Conservation (phyloP, 352 stramenopile genomes). For the Aphanomyces invadans region DNA sequence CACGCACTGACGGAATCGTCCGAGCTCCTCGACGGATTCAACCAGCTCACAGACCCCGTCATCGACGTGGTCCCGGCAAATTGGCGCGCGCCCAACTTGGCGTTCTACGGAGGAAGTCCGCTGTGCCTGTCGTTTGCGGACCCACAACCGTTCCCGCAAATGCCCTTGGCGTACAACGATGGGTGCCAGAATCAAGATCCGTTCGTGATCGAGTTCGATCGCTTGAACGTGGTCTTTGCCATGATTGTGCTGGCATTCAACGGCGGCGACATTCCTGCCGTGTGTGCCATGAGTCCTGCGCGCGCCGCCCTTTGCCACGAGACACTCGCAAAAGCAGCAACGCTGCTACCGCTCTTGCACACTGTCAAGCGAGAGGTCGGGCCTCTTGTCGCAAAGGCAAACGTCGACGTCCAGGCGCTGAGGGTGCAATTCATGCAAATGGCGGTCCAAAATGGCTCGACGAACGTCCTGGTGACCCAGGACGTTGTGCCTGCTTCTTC, state of each 20-base stretch:
- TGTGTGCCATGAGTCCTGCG: background rate
- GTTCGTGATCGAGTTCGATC: constrained; percentile 1
- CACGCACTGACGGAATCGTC: background rate
- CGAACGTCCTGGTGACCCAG: background rate
- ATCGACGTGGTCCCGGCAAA: background rate
- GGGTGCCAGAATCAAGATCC: background rate
- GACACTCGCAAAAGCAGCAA: background rate
- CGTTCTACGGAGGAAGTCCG: constrained; percentile 11
- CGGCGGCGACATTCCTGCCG: background rate
- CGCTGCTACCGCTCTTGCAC: background rate
- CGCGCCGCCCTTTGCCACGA: background rate
- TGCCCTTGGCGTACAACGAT: constrained; percentile 12
- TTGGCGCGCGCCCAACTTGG: background rate
- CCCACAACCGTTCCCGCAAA: background rate
- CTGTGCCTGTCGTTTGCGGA: constrained; percentile 1
- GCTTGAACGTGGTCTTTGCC: constrained; percentile 10
- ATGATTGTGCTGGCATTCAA: background rate
- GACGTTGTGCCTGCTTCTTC: background rate
- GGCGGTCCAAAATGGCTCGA: background rate
- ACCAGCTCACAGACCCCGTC: background rate
- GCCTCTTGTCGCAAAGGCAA: background rate
- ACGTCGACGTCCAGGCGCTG: background rate
- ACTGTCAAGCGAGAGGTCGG: background rate
- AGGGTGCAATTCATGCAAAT: background rate
- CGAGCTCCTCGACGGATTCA: background rate